Base-by-base conservation (phyloP, 768 basidiomycete genomes). In the Rubroboletus pulcherrimus region DNA sequence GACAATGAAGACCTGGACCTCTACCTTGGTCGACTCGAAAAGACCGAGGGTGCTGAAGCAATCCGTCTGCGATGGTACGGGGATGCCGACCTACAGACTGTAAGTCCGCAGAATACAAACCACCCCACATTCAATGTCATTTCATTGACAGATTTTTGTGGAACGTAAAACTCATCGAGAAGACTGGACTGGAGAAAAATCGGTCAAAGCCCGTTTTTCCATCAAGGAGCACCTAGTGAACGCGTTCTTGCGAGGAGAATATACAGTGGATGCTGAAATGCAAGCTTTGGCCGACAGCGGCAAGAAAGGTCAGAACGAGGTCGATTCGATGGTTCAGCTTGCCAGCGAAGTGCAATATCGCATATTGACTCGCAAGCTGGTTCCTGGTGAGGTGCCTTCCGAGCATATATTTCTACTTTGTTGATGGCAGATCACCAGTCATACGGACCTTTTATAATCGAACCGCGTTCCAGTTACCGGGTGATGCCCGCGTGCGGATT, bases 121-220 rank as follows among this genome's bases (percentile, higher is more conserved):
- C 17, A 30, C 31, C 12, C 2, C n/a, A 29, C 10, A 48, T 50
- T 31, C 40, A 24, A 48, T 35, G 0, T 39, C 34, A 58, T 58
- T 26, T 45, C 33, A 21, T 48, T 7, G 12, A 7, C 63, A 91
- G 87, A 90, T 93, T 38, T 93, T 90, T 61, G 86, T 93, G 19
- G 90, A 93, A 73, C 87, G 90, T 40, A 93, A 93, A 73, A 93
- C 90, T 0, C 90, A 99, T 69, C 84, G 94, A 52, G 97, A 99
- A 73, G 97, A 99, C 67, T 99, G 97, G 97, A 98, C 96, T 0
- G 97, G 97, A 34, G 96, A 99, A 72, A 98, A 98, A 73, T 94
- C 92, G 10, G 95, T 98, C 68, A 99, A 98, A 73, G 91, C 94
- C 14, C 89, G 95, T 11, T 98, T 98, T 75, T 85, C 91, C 3